Conservation (phyloP, 2,329 filamentous ascomycete genomes). For the Hortaea werneckii region DNA sequence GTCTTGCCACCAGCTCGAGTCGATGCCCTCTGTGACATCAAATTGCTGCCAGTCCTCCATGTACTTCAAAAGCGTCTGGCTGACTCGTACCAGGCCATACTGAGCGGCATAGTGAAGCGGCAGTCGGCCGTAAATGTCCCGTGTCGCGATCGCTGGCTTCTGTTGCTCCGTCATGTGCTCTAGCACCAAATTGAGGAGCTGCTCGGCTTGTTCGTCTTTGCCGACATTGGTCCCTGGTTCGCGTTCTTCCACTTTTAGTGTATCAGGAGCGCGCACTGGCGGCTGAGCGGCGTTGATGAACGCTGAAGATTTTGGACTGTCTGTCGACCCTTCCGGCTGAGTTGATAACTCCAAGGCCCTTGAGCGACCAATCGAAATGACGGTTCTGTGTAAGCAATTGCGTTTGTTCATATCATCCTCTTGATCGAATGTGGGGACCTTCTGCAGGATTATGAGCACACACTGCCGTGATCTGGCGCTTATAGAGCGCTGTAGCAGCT, state of each 20-base stretch:
- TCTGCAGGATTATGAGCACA: conserved; percentile 59
- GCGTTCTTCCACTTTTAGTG: conserved; percentile 56
- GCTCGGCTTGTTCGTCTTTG: conserved; percentile 65
- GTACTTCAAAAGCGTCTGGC: conserved; percentile 72
- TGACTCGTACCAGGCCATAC: conserved; percentile 87
- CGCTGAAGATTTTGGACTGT: conserved; percentile 47
- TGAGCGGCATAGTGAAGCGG: conserved; percentile 91
- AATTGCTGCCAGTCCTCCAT: conserved; percentile 89
- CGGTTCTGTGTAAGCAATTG: conserved; percentile 84
- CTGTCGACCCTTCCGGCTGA: conserved; percentile 15
- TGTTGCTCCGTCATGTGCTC: conserved; percentile 60
- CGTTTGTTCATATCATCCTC: conserved; percentile 87
- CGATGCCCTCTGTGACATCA: conserved; percentile 73
- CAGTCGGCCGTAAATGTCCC: conserved; percentile 70
- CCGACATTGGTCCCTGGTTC: conserved; percentile 47
- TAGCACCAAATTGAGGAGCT: conserved; percentile 53
- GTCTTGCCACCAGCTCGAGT: conserved; percentile 83
- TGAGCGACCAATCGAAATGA: conserved; percentile 81
- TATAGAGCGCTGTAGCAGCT: conserved; percentile 68
- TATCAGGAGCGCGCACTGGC: conserved; percentile 51
- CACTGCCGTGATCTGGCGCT: conserved; percentile 58
- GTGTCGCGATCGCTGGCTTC: conserved; percentile 53
- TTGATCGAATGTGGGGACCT: conserved; percentile 66
- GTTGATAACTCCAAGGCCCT: conserved; percentile 40
- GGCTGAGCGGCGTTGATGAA: conserved; percentile 73